Evolutionary conservation across 352 stramenopile genomes (phyloP).

Genomic region (Pythium dissimile): DNA sequence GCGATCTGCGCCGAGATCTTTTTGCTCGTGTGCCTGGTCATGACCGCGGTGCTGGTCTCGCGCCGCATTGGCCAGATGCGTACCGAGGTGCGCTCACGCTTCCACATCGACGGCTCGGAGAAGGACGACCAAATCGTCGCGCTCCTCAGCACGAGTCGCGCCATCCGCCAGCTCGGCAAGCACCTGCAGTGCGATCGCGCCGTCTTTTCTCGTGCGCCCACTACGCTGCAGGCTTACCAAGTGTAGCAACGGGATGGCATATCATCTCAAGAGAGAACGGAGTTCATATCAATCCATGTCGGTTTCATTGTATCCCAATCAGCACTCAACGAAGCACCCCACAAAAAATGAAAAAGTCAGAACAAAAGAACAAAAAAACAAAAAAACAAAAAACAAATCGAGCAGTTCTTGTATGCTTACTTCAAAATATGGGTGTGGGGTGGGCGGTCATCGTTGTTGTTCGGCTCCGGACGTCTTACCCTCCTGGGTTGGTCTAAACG

Average conservation of each 20-base stretch:
- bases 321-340: too few relatives aligned
- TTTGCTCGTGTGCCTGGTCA: slow-evolving; percentile 8
- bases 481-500: too few relatives aligned
- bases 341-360: too few relatives aligned
- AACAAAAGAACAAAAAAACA: too few relatives aligned
- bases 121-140: slow-evolving; percentile 20
- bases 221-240: slow-evolving; percentile 24
- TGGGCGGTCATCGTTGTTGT: too few relatives aligned
- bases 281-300: too few relatives aligned
- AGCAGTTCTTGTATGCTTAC: too few relatives aligned
- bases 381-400: too few relatives aligned
- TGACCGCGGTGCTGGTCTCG: slow-evolving; percentile 2
- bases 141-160: slow-evolving; percentile 18
- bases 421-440: too few relatives aligned
- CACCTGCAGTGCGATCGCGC: slow-evolving; percentile 26
- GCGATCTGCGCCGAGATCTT: slow-evolving; percentile 2
- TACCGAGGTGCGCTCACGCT: slow-evolving; percentile 18
- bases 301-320: too few relatives aligned
- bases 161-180: slow-evolving; percentile 21
- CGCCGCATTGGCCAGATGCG: slow-evolving; percentile 18
- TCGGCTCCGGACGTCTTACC: too few relatives aligned
- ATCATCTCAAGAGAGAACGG: neutral
- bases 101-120: slow-evolving; percentile 16
- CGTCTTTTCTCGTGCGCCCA: slow-evolving; percentile 13
- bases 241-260: too few relatives aligned